These are phyloP conservation scores for Phytopythium montanum DNA, from an alignment of 352 stramenopile species.

Conservation along the genomic window DNA sequence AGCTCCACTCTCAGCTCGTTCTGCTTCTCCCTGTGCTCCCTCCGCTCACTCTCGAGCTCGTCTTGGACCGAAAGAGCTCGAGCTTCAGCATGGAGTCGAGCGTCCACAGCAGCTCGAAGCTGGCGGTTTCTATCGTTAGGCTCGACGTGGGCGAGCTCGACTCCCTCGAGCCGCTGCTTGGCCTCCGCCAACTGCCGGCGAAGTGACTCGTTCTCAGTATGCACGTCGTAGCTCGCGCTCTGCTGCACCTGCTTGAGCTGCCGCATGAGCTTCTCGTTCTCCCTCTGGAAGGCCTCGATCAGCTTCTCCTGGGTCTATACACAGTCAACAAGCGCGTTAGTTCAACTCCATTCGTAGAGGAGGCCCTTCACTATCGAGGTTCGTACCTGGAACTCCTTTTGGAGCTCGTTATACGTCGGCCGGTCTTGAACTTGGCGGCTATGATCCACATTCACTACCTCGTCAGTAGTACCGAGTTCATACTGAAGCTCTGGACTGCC, in stretches of 20 bases:
- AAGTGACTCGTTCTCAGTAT: slow-evolving; percentile 71
- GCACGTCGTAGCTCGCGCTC: slow-evolving; percentile 64
- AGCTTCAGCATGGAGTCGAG: slow-evolving; percentile 55
- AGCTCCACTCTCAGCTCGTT: slow-evolving; percentile 72
- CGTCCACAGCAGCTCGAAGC: slow-evolving; percentile 57
- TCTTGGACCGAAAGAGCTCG: slow-evolving; percentile 50
- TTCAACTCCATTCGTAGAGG: background rate
- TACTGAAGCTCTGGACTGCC: background rate
- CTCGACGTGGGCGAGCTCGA: background rate
- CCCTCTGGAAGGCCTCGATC: slow-evolving; percentile 76
- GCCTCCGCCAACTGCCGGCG: slow-evolving; percentile 40
- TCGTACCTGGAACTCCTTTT: slow-evolving; percentile 55
- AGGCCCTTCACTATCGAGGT: background rate
- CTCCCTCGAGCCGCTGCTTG: slow-evolving; percentile 23
- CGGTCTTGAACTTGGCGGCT: background rate
- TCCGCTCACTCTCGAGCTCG: slow-evolving; percentile 34
- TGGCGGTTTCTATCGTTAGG: slow-evolving; percentile 30
- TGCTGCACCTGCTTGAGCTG: slow-evolving; percentile 65
- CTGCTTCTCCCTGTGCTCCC: slow-evolving; percentile 42
- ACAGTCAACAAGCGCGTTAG: background rate
- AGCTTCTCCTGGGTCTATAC: slow-evolving; percentile 69
- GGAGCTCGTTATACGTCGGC: slow-evolving; percentile 17
- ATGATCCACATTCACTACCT: slow-evolving; percentile 1
- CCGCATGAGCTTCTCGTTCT: slow-evolving; percentile 82
- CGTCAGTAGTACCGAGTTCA: background rate